These are phyloP conservation scores for Aspergillus proliferans DNA, from an alignment of 2,329 filamentous ascomycete genomes.

Conservation along the genomic window DNA sequence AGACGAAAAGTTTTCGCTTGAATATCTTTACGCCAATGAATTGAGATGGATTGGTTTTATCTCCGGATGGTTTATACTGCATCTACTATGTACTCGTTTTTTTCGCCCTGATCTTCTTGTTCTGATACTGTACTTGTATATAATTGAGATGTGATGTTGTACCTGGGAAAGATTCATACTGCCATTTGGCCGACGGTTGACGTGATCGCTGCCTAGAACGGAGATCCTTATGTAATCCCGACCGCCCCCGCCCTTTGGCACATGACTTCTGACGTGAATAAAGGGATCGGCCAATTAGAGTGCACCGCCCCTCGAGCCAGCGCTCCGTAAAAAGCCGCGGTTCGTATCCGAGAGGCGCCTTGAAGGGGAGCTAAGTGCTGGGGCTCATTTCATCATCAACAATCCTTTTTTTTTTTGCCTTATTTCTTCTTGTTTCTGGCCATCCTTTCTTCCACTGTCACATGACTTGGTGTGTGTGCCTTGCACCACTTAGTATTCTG, in stretches of 20 bases:
- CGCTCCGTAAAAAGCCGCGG: slow-evolving; percentile 13
- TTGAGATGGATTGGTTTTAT: background rate
- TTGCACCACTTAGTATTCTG: background rate
- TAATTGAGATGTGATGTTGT: slow-evolving; percentile 1
- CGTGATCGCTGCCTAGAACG: background rate
- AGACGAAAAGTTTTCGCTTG: background rate
- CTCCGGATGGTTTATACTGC: too few species aligned
- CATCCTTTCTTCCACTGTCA: background rate
- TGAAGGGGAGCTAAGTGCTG: background rate
- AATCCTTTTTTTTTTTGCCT: background rate
- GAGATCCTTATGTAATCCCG: background rate
- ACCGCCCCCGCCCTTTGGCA: background rate
- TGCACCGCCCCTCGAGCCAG: background rate
- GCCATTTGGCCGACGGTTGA: background rate
- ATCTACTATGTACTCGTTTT: background rate
- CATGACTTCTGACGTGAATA: slow-evolving; percentile 2
- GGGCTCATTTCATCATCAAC: background rate
- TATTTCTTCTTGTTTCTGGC: background rate
- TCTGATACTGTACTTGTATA: slow-evolving; percentile 4
- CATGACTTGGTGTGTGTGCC: background rate
- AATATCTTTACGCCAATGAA: background rate
- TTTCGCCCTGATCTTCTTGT: background rate
- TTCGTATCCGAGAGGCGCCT: slow-evolving; percentile 12
- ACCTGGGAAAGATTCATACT: background rate
- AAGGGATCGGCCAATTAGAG: background rate